A percentile compares a stretch with the other conserved stretches of the same genome.
These are phyloP conservation scores for Mucor sp. DNA, from an alignment of 371 early-diverging fungal species.

Conservation along the genomic window DNA sequence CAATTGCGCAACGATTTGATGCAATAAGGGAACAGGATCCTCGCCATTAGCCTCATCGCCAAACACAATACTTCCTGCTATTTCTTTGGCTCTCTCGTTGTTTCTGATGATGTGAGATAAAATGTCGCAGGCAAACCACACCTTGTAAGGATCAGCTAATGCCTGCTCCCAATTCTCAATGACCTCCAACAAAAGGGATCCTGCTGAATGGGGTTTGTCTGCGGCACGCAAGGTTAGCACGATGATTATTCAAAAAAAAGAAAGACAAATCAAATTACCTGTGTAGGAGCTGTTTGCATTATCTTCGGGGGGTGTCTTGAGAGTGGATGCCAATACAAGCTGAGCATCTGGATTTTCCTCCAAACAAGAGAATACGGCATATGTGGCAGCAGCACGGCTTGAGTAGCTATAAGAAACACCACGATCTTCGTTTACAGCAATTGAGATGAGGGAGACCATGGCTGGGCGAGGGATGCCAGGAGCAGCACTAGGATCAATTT, in stretches of 20 bases:
- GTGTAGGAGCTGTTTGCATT: conserved; percentile 45
- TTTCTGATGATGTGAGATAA: conserved; percentile 76
- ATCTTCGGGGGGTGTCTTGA: conserved; percentile 78
- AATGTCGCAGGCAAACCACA: conserved; percentile 89
- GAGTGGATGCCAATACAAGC: conserved; percentile 81
- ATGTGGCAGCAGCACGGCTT: conserved; percentile 76
- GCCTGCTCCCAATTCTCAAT: conserved; percentile 78
- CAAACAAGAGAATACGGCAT: conserved; percentile 73
- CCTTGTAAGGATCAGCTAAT: conserved; percentile 76
- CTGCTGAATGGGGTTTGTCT: conserved; percentile 75
- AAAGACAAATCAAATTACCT: conserved; percentile 24
- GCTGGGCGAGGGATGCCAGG: conserved; percentile 54
- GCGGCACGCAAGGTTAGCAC: background rate
- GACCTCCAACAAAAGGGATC: conserved; percentile 78
- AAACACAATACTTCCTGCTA: conserved; percentile 73
- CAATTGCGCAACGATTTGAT: conserved; percentile 62
- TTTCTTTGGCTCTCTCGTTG: conserved; percentile 74
- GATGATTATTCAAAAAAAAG: background rate
- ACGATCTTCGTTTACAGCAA: conserved; percentile 53
- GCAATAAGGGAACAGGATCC: conserved; percentile 59
- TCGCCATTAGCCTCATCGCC: conserved; percentile 72
- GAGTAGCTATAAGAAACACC: conserved; percentile 55
- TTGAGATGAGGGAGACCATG: conserved; percentile 63
- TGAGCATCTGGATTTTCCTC: conserved; percentile 85
- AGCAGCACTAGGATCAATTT: conserved; percentile 19